Evolutionary conservation across 441 rosid species (phyloP).

Genomic region (Adansonia gregorii): DNA sequence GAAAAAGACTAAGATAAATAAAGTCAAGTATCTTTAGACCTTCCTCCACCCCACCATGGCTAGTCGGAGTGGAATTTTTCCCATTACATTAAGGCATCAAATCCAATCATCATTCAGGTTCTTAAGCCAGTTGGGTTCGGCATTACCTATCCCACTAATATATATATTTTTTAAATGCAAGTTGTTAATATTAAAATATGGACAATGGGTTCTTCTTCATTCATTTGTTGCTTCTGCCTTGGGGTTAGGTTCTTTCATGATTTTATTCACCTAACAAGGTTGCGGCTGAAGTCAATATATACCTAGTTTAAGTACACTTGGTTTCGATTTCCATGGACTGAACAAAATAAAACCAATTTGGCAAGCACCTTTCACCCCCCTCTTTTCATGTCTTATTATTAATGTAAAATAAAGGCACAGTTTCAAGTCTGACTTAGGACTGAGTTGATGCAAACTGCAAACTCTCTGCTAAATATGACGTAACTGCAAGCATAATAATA

Average conservation of each 20-base stretch:
- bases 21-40: slow-evolving; percentile 19
- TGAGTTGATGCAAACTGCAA: not conserved
- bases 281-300: slow-evolving; percentile 6
- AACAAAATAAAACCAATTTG: slow-evolving; percentile 16
- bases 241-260: not conserved
- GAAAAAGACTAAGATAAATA: not conserved
- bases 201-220: slow-evolving; percentile 16
- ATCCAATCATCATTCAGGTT: not conserved
- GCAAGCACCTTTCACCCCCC: not conserved
- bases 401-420: not conserved
- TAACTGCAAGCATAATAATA: not conserved
- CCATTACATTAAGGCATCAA: slow-evolving; percentile 4
- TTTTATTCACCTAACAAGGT: not conserved
- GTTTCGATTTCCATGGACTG: slow-evolving; percentile 1
- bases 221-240: slow-evolving; percentile 9
- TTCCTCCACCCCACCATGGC: slow-evolving; percentile 6
- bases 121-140: slow-evolving; percentile 18
- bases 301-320: slow-evolving; percentile 13
- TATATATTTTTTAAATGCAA: not conserved
- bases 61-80: not conserved
- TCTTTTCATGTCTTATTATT: not conserved
- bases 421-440: not conserved
- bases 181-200: slow-evolving; percentile 15
- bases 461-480: not conserved
- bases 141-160: slow-evolving; percentile 20